Evolutionary conservation across 2,329 filamentous ascomycete species (phyloP), one percentile per base, ranked within the genome.

Genomic region (Emericellopsis atlantica): DNA sequence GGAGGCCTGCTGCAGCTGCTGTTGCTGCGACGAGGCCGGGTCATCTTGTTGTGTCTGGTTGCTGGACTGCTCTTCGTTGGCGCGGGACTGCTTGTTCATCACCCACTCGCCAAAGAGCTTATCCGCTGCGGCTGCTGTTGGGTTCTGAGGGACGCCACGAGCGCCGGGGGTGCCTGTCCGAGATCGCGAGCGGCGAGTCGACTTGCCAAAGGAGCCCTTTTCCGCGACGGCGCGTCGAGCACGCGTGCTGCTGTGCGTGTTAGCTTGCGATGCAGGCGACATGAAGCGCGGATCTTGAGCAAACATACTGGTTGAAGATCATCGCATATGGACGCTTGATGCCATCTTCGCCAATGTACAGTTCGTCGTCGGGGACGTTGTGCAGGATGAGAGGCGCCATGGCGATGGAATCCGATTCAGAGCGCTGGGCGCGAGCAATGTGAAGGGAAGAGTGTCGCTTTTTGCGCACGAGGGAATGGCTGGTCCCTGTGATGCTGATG

Each of bases 351-450:
- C 78, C 78, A 6, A 76, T 61, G 54, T 80, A 81, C 39, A 77
- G 72, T 54, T 81, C 78, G 39, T 81, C 77, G 48, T 81, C 77
- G 43, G 77, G 76, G 47, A 81, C 78, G 54, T 80, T 81, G 54
- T 82, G 78, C 29, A 82, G 63, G 52, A 81, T 80, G 43, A 81
- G 64, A 49, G 78, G 78, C 43, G 76, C 70, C 76, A 80, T 81
- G 8, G 26, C 12, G 8, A 12, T 29, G 6, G 9, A 12, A 12
- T 29, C 2, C 6, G 6, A 29, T 5, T 21, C 18, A 21, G 18
- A 5, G 18, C 18, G 5, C 18, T 21, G 18, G 18, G 18, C 18
- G 18, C 18, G 18, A 21, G 18, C 5, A 21, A 21, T 21, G 18
- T 21, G 5, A 21, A 21, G 18, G 18, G 18, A 4, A 21, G 18